These are phyloP conservation scores for Ascochyta pisi DNA, from an alignment of 2,329 filamentous ascomycete genomes.

Conservation along the genomic window DNA sequence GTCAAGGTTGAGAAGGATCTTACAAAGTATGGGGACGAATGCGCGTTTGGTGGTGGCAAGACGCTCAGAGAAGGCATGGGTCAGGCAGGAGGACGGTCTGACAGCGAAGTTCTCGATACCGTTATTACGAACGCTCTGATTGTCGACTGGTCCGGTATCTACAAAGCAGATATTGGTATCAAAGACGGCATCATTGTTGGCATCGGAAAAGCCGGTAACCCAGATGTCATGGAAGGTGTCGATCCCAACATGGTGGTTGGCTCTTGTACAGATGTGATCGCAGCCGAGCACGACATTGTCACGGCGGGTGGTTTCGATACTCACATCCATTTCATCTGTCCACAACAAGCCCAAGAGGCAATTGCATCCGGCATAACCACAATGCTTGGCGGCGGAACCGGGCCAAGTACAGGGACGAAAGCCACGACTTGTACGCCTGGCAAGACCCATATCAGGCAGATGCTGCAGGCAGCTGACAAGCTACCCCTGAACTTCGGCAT, in stretches of 20 bases:
- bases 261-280: conserved; percentile 88
- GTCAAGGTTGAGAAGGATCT: conserved; percentile 86
- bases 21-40: conserved; percentile 89
- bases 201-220: conserved; percentile 94
- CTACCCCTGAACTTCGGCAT: conserved; percentile 89
- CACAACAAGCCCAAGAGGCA: conserved; percentile 85
- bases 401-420: conserved; percentile 87
- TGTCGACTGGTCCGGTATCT: conserved; percentile 90
- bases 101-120: conserved; percentile 78
- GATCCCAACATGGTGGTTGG: conserved; percentile 80
- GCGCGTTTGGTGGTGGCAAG: conserved; percentile 94
- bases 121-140: conserved; percentile 90
- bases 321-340: conserved; percentile 94
- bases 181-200: conserved; percentile 85
- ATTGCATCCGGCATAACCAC: conserved; percentile 88
- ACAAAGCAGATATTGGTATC: conserved; percentile 95
- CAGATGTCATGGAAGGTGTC: conserved; percentile 95
- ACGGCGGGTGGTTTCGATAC: conserved; percentile 90
- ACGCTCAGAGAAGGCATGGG: conserved; percentile 95
- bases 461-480: conserved; percentile 85
- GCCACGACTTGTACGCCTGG: conserved; percentile 95
- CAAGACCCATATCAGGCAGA: conserved; percentile 80
- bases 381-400: conserved; percentile 87
- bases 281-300: conserved; percentile 87
- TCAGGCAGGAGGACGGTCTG: conserved; percentile 78